Evolutionary conservation across 495 filamentous ascomycete genomes (phyloP), one percentile per base, ranked within the genome.

Genomic region (Hypoxylon trugodes): DNA sequence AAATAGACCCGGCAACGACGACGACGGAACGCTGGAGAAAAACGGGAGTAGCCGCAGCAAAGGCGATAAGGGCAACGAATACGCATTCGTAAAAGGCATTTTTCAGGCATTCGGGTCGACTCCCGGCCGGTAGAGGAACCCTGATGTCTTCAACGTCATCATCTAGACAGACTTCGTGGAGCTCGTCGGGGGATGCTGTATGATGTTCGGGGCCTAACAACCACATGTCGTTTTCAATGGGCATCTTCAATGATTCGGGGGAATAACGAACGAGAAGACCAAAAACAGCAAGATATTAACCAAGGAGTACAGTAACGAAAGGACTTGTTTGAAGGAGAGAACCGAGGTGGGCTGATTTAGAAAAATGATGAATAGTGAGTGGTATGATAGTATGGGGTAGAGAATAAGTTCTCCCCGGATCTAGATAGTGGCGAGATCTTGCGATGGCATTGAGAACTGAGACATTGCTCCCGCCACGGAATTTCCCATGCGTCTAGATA

Each of bases 41-140:
- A 1, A 85, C 79, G 1, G 79, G 76, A 65, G 85, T 84, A 7
- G 82, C 85, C n/a, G 86, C 83, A n/a, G 86, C 83, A 78, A 88
- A 83, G 13, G 86, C 87, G 4, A 82, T 79, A 3, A 84, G 83
- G 6, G 85, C 68, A 22, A 89, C 83, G 62, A 89, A 88, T 0
- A 88, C 66, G 33, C 78, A 81, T 73, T 89, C 87, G 59, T 86
- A 81, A 1, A 81, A 26, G 4, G 82, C 82, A 35, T 80, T 86
- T 21, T 54, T 81, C 63, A 89, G 86, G 69, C 82, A 85, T 66
- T 76, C 74, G 3, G 85, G 85, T 12, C 85, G 80, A 19, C 57
- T 63, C 0, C 67, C 69, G 9, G 63, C 46, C 2, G 52, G 52
- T 10, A 70, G 30, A 33, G 53, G 43, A 15, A 36, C 45, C 16